Evolutionary conservation across 495 filamentous ascomycete genomes (phyloP).

Genomic region (Patellaria atrata): DNA sequence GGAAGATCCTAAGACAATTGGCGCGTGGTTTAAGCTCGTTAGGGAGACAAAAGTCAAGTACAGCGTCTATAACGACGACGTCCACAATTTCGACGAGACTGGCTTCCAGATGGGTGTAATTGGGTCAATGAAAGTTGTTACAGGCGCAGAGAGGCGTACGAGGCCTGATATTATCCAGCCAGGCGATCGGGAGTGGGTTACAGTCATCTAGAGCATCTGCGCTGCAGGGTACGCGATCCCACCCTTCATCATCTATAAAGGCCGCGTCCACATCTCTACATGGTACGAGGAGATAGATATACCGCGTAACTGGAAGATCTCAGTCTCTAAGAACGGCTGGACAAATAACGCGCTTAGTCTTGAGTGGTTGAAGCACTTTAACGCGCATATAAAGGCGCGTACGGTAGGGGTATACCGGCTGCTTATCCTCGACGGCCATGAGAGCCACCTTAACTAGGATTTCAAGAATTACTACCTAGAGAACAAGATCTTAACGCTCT

Average conservation of each 20-base stretch:
- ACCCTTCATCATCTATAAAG: slow-evolving; percentile 20
- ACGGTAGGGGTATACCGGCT: too few species aligned
- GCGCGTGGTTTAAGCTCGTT: slow-evolving; percentile 26
- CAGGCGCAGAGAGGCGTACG: slow-evolving; percentile 12
- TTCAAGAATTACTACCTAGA: too few species aligned
- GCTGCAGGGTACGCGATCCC: slow-evolving; percentile 6
- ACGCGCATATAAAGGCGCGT: too few species aligned
- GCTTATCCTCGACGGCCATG: too few species aligned
- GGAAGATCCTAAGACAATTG: slow-evolving; percentile 28
- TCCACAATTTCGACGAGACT: slow-evolving; percentile 36
- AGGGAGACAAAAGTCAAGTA: slow-evolving; percentile 24
- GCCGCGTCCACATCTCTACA: slow-evolving; percentile 15
- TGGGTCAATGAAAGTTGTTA: slow-evolving; percentile 7
- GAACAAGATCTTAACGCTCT: too few species aligned
- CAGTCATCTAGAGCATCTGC: slow-evolving; percentile 24
- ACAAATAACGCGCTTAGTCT: slow-evolving; percentile 4
- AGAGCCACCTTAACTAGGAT: too few species aligned
- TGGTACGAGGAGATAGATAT: slow-evolving; percentile 23
- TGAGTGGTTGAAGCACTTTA: too few species aligned
- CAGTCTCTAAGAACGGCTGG: slow-evolving; percentile 11
- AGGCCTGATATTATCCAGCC: slow-evolving; percentile 21
- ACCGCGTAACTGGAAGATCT: slow-evolving; percentile 15
- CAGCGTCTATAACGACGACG: slow-evolving; percentile 28
- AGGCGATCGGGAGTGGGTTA: slow-evolving; percentile 30
- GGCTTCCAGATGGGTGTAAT: slow-evolving; percentile 28